Evolutionary conservation across 495 filamentous ascomycete species (phyloP).

Genomic region (Lineolata rhizophorae): DNA sequence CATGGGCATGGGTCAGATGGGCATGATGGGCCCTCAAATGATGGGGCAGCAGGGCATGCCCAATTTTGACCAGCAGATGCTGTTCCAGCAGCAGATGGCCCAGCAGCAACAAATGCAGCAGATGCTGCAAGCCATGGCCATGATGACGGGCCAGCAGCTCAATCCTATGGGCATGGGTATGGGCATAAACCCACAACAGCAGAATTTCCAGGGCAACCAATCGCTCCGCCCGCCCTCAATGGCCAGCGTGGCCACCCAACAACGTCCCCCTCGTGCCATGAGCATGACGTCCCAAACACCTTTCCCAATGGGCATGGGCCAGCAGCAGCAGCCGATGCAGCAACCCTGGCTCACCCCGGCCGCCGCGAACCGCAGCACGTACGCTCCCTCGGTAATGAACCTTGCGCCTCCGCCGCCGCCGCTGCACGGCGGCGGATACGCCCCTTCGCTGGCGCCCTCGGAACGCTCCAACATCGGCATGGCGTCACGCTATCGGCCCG

Average conservation of each 20-base stretch:
- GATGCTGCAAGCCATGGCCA: neutral
- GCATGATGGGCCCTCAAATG: neutral
- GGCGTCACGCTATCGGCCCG: slow-evolving; percentile 80
- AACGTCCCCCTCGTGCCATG: too few relatives aligned
- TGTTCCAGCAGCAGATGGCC: neutral
- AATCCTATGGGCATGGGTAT: slow-evolving; percentile 23
- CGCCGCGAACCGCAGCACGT: neutral
- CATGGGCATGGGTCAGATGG: slow-evolving; percentile 1
- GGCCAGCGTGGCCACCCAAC: neutral
- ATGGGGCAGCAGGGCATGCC: neutral
- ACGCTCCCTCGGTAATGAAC: neutral
- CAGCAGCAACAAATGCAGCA: neutral
- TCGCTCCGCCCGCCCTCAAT: neutral
- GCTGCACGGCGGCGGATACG: slow-evolving; percentile 25
- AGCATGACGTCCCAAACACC: neutral
- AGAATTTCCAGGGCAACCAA: neutral
- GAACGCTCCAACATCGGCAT: slow-evolving; percentile 86
- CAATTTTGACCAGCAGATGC: neutral
- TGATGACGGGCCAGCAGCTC: neutral
- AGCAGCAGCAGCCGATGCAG: neutral
- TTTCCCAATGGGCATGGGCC: neutral
- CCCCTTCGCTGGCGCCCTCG: slow-evolving; percentile 68
- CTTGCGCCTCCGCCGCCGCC: neutral
- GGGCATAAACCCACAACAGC: slow-evolving; percentile 12
- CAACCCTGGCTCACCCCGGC: neutral